Evolutionary conservation across 352 stramenopile genomes (phyloP).

Genomic region (Phytophthora cajani): DNA sequence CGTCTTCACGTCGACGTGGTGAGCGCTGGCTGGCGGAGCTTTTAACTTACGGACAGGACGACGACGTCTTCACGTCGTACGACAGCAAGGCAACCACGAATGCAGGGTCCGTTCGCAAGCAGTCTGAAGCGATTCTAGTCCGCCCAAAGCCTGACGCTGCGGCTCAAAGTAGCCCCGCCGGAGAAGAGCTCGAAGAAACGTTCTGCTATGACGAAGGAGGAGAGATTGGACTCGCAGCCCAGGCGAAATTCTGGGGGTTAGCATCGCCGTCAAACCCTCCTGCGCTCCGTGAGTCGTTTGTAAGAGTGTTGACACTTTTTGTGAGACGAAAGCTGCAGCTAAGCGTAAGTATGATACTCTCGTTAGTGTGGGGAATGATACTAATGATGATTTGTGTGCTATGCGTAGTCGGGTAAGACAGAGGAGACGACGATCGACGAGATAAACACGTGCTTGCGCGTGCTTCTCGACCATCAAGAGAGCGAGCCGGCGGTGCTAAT

Average conservation of each 20-base stretch:
- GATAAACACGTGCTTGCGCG: constrained; percentile 43
- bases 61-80: constrained; percentile 36
- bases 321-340: constrained; percentile 43
- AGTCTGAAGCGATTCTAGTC: constrained; percentile 22
- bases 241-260: constrained; percentile 54
- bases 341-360: constrained; percentile 27
- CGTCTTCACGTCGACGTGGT: constrained; percentile 35
- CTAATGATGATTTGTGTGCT: constrained; percentile 10
- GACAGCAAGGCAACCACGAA: constrained; percentile 29
- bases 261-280: constrained; percentile 17
- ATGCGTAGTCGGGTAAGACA: constrained; percentile 27
- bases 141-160: constrained; percentile 20
- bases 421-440: constrained; percentile 33
- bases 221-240: constrained; percentile 46
- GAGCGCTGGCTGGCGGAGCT: constrained; percentile 66
- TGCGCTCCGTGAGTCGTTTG: constrained; percentile 39
- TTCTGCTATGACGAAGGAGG: constrained; percentile 54
- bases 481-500: constrained; percentile 36
- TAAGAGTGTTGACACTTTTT: constrained; percentile 43
- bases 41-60: constrained; percentile 32
- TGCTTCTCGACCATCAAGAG: constrained; percentile 44
- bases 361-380: not conserved
- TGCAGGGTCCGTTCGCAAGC: constrained; percentile 19
- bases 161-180: not conserved
- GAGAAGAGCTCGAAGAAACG: constrained; percentile 53